Percentiles rank a stretch among this genome's conserved stretches.
These are phyloP conservation scores for Zea mays DNA, from an alignment of 176 grass and related monocot genomes.

Conservation along the genomic window DNA sequence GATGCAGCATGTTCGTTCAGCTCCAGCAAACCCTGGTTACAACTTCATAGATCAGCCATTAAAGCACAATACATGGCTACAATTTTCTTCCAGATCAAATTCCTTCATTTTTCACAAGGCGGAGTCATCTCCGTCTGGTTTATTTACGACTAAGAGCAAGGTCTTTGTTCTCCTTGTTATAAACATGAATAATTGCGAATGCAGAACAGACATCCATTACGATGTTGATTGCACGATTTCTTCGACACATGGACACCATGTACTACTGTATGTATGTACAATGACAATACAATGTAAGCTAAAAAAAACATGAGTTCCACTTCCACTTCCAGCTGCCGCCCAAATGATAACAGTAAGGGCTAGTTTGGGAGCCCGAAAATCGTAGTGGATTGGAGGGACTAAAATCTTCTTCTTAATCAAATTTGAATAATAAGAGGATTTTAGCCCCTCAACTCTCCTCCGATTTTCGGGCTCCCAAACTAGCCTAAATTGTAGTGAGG, in stretches of 20 bases:
- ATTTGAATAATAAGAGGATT: no score
- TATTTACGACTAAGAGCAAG: constrained; percentile 39
- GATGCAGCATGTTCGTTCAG: no score
- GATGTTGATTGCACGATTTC: background rate
- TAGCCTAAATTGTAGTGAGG: no score
- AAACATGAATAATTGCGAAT: constrained; percentile 18
- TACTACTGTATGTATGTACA: constrained; percentile 45
- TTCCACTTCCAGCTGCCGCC: constrained; percentile 42
- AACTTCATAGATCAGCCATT: background rate
- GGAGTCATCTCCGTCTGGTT: constrained; percentile 5
- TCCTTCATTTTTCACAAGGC: constrained; percentile 1
- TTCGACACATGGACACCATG: constrained; percentile 23
- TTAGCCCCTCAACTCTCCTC: no score
- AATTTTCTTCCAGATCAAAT: background rate
- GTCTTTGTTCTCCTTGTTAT: constrained; percentile 3
- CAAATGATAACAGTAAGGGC: constrained; percentile 54
- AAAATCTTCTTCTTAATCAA: no score
- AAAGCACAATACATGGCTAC: background rate
- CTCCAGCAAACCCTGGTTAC: background rate
- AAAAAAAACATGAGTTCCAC: constrained; percentile 27
- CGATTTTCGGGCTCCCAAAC: no score
- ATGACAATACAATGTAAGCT: constrained; percentile 3
- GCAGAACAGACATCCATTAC: constrained; percentile 12
- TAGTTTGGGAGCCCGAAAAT: no score
- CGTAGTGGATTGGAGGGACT: no score